These are phyloP conservation scores for Venturia effusa DNA, from an alignment of 2,329 filamentous ascomycete species.

Conservation along the genomic window DNA sequence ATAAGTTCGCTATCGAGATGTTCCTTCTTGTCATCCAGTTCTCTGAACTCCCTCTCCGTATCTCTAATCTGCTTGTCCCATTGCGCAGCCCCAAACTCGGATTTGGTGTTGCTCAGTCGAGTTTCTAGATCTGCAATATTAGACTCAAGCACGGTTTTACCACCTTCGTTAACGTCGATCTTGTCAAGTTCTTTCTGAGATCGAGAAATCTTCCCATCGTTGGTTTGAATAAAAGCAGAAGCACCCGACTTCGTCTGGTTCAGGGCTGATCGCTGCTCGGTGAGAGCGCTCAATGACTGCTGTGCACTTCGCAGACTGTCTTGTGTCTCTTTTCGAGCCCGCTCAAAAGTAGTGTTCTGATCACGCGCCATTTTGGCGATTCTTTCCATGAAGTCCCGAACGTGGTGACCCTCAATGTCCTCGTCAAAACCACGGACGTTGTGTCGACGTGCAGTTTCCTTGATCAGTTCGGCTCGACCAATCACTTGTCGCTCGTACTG, in stretches of 20 bases:
- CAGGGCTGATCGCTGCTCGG: constrained; percentile 60
- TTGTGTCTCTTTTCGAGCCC: constrained; percentile 60
- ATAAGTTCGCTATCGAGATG: constrained; percentile 70
- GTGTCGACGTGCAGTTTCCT: constrained; percentile 64
- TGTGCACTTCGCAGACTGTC: constrained; percentile 68
- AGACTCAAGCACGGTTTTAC: constrained; percentile 64
- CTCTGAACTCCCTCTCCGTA: constrained; percentile 53
- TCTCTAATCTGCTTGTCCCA: constrained; percentile 62
- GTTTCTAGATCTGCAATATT: constrained; percentile 59
- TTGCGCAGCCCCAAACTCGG: constrained; percentile 50
- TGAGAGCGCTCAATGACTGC: constrained; percentile 58
- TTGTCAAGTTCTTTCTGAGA: constrained; percentile 59
- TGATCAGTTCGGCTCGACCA: constrained; percentile 62
- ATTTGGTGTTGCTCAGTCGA: constrained; percentile 50
- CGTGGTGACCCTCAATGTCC: constrained; percentile 61
- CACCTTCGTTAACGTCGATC: constrained; percentile 80
- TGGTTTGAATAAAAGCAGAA: constrained; percentile 58
- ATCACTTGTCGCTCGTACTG: constrained; percentile 73
- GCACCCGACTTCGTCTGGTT: constrained; percentile 65
- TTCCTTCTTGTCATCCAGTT: constrained; percentile 61
- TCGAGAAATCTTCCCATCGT: constrained; percentile 57
- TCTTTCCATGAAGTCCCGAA: constrained; percentile 66
- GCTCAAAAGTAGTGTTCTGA: constrained; percentile 68
- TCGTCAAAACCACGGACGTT: constrained; percentile 72
- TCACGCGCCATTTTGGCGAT: constrained; percentile 66